A percentile compares a stretch with the other conserved stretches of the same genome.
phyloP scores from a whole-genome alignment of 2,329 filamentous ascomycete genomes.

The Trichoderma citrinoviride region DNA sequence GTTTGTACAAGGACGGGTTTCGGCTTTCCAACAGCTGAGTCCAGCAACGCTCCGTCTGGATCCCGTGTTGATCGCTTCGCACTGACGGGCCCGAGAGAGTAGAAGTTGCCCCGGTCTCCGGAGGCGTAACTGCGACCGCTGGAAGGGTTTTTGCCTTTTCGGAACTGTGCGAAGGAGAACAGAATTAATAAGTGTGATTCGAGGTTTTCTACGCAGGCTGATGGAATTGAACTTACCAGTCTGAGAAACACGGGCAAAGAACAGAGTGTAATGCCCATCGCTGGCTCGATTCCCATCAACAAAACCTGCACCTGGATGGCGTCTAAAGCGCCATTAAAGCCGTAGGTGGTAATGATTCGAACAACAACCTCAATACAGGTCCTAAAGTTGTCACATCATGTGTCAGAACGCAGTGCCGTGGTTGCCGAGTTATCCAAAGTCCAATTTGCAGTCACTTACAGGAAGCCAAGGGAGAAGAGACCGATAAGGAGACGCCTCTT shows the following conservation, averaged over 20 bases:
- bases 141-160: neutral
- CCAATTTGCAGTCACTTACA: neutral
- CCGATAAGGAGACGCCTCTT: constrained; percentile 12
- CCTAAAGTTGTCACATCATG: neutral
- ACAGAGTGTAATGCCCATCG: constrained; percentile 16
- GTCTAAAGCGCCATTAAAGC: neutral
- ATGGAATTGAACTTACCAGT: neutral
- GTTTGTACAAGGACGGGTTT: constrained; percentile 8
- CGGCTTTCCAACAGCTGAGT: constrained; percentile 4
- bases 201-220: no score
- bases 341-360: constrained; percentile 14
- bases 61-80: constrained; percentile 9
- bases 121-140: constrained; percentile 8
- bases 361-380: constrained; percentile 12
- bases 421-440: neutral
- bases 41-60: constrained; percentile 7
- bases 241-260: constrained; percentile 7
- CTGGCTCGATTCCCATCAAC: constrained; percentile 12
- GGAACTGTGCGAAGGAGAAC: neutral
- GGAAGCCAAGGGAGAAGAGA: constrained; percentile 10
- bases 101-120: constrained; percentile 5
- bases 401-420: neutral
- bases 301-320: constrained; percentile 10
- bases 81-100: constrained; percentile 11
- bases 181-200: neutral